A percentile compares a stretch with the other conserved stretches of the same genome.
These are phyloP conservation scores for Leccinum subfulvum DNA, from an alignment of 1,284 basidiomycete genomes.

Conservation along the genomic window DNA sequence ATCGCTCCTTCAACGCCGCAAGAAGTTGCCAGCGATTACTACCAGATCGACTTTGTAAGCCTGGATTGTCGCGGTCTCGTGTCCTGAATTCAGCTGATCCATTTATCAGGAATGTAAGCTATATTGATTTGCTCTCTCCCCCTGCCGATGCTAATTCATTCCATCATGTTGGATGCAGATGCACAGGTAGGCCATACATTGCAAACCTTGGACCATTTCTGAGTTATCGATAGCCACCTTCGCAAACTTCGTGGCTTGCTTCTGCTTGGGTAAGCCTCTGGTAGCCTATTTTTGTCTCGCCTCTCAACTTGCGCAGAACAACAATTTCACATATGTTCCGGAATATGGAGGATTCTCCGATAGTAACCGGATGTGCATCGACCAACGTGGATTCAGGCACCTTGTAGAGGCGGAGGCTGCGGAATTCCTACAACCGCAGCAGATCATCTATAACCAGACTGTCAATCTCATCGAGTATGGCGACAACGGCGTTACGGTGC, in stretches of 20 bases:
- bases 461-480: slow-evolving; percentile 52
- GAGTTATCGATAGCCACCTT: slow-evolving; percentile 45
- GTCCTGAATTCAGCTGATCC: background rate
- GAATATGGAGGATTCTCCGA: slow-evolving; percentile 59
- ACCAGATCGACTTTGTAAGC: slow-evolving; percentile 42
- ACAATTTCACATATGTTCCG: slow-evolving; percentile 63
- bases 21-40: slow-evolving; percentile 53
- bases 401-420: slow-evolving; percentile 56
- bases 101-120: slow-evolving; percentile 26
- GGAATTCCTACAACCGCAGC: slow-evolving; percentile 46
- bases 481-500: slow-evolving; percentile 44
- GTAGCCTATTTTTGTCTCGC: background rate
- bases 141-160: slow-evolving; percentile 12
- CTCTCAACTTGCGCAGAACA: slow-evolving; percentile 41
- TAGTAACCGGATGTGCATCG: slow-evolving; percentile 53
- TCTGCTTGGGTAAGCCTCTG: slow-evolving; percentile 51
- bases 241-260: slow-evolving; percentile 61
- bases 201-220: background rate
- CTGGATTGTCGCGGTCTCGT: background rate
- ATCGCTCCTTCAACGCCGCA: slow-evolving; percentile 42
- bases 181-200: slow-evolving; percentile 26
- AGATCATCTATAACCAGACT: slow-evolving; percentile 51
- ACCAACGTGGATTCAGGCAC: slow-evolving; percentile 61
- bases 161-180: slow-evolving; percentile 10
- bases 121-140: background rate